Evolutionary conservation across 2,329 filamentous ascomycete genomes (phyloP), one percentile per base, ranked within the genome.

Genomic region (Phyllosticta citribraziliensis): DNA sequence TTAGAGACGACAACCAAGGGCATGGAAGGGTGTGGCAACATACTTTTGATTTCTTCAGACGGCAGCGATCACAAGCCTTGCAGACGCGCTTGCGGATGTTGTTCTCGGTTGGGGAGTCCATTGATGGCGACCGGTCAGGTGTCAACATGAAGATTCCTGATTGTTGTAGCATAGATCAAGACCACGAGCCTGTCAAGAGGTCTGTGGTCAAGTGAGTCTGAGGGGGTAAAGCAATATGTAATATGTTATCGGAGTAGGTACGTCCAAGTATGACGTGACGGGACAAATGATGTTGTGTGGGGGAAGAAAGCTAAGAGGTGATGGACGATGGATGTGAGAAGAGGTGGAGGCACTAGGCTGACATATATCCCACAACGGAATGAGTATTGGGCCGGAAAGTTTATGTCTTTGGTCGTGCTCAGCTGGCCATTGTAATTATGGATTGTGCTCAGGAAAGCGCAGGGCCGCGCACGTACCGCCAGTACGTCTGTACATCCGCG

Each of bases 21-120:
- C 30, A 35, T 22, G 22, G 11, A 3, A n/a, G n/a, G 5, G n/a
- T 6, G 5, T 6, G 10, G 19, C 20, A 1, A 66, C 72, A 63
- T 74, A 82, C 82, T 77, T 87, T 87, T 69, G 83, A 86, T 70
- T 87, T 87, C 73, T 87, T 87, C 62, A 86, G 67, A 55, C 84
- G 78, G 74, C 84, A 87, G 63, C 84, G 79, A 72, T 87, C 84
- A 72, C 84, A 87, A 24, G 84, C 84, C 73, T 86, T 87, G 71
- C 84, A 84, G 50, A 86, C 84, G 68, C 84, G 78, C 73, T 87
- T 86, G 66, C 84, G 72, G 62, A 78, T 76, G 65, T 77, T 79
- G 64, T 74, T 74, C 67, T 80, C 78, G 17, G 61, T 56, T 17
- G 75, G 63, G 20, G 69, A 66, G 57, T 74, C 72, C 71, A 74